Conservation (phyloP, 176 grass and related monocot genomes). For the Puccinellia tenuiflora region DNA sequence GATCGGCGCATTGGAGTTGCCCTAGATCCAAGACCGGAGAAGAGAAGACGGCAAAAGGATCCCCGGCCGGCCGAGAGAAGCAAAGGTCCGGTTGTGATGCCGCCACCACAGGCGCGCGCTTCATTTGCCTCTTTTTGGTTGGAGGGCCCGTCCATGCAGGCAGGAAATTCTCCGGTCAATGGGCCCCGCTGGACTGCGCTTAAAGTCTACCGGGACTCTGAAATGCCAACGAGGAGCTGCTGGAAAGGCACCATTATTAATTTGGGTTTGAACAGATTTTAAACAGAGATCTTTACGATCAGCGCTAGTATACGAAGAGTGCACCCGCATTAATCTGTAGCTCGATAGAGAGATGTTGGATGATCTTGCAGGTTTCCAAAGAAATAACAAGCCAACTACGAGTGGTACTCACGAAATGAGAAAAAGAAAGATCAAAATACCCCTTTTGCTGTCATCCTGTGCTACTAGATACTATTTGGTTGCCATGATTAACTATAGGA, state of each 20-base stretch:
- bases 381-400: neutral
- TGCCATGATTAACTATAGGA: constrained; percentile 1
- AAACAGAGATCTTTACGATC: no score
- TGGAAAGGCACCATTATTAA: no score
- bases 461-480: neutral
- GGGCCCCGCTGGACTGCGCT: neutral
- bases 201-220: no score
- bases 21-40: no score
- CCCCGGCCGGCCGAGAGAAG: neutral
- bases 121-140: neutral
- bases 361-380: neutral
- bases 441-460: neutral
- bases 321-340: no score
- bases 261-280: no score
- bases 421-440: neutral
- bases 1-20: no score
- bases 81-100: neutral
- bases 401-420: neutral
- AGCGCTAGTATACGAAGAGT: no score
- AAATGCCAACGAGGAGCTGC: neutral
- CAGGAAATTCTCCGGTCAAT: neutral
- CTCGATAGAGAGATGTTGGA: no score
- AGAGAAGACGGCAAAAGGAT: neutral
- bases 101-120: neutral
- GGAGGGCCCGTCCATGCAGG: neutral